phyloP scores from a whole-genome alignment of 306 rosid genomes.

The Trichosanthes cucumerina region DNA sequence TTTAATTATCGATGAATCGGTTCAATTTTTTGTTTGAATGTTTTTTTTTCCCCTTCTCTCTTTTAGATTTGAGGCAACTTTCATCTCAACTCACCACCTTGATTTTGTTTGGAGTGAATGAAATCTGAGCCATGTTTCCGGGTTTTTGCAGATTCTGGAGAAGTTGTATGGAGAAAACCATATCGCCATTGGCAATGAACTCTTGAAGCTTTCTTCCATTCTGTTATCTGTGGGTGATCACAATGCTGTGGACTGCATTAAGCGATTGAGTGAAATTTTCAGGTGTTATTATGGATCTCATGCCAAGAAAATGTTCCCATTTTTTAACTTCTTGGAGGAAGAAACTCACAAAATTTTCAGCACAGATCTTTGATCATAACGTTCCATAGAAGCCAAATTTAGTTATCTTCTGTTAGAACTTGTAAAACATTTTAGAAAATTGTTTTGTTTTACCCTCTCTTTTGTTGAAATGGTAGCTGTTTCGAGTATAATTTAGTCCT shows the following conservation, averaged over 20 bases:
- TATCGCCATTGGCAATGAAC: slow-evolving; percentile 76
- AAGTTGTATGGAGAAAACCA: slow-evolving; percentile 60
- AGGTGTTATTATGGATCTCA: slow-evolving; percentile 57
- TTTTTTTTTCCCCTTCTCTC: neutral
- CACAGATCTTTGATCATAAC: neutral
- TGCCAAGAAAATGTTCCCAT: slow-evolving; percentile 48
- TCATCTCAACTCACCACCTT: neutral
- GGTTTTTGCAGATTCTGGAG: slow-evolving; percentile 55
- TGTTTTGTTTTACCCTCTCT: neutral
- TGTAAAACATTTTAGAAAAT: neutral
- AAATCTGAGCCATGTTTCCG: neutral
- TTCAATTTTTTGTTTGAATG: neutral
- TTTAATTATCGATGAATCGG: neutral
- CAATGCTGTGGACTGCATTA: slow-evolving; percentile 32
- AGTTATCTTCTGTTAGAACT: neutral
- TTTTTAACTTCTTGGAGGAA: slow-evolving; percentile 31
- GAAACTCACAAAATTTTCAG: slow-evolving; percentile 17
- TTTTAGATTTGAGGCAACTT: neutral
- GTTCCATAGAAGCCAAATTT: neutral
- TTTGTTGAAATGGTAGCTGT: neutral
- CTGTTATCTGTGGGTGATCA: slow-evolving; percentile 47
- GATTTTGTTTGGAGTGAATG: neutral
- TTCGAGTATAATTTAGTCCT: neutral
- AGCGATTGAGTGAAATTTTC: slow-evolving; percentile 40
- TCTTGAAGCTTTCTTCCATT: slow-evolving; percentile 72